phyloP scores from a whole-genome alignment of 352 stramenopile genomes.

The Thraustochytrium striatum region DNA sequence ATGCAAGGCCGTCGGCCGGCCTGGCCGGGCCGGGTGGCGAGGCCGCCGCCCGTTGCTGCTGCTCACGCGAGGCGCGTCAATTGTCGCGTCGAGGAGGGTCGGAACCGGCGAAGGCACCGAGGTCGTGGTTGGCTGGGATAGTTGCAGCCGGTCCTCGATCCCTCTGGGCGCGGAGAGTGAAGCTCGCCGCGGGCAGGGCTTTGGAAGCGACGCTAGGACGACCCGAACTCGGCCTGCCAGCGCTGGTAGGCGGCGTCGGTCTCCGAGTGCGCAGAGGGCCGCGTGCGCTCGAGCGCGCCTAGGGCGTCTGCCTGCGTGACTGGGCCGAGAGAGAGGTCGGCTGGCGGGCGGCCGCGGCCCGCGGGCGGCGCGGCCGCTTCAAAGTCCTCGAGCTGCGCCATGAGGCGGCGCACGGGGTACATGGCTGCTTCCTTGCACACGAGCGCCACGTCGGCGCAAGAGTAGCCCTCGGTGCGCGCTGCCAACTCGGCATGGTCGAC shows the following conservation, averaged over 20 bases:
- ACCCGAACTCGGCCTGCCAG: constrained; percentile 5
- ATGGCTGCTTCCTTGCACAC: constrained; percentile 70
- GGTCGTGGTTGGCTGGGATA: no score
- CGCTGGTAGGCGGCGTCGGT: neutral
- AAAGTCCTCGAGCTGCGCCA: constrained; percentile 49
- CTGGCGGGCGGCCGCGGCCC: neutral
- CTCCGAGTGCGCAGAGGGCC: neutral
- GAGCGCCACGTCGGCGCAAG: constrained; percentile 74
- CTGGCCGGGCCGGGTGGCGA: no score
- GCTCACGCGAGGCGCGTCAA: no score
- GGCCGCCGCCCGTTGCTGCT: no score
- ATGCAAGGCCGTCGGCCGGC: no score
- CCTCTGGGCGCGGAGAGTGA: no score
- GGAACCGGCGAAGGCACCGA: no score
- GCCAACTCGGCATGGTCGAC: constrained; percentile 70
- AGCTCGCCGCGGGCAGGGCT: no score
- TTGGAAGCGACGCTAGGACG: no score
- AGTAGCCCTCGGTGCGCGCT: constrained; percentile 73
- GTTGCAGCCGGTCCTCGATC: no score
- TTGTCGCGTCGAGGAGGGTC: no score
- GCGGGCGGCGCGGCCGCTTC: neutral
- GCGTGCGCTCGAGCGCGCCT: constrained; percentile 3
- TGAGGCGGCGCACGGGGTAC: constrained; percentile 61
- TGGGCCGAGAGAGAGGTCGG: neutral
- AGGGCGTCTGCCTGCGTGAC: constrained; percentile 9